phyloP scores from a whole-genome alignment of 768 basidiomycete species.

The Wakefieldia striispora region DNA sequence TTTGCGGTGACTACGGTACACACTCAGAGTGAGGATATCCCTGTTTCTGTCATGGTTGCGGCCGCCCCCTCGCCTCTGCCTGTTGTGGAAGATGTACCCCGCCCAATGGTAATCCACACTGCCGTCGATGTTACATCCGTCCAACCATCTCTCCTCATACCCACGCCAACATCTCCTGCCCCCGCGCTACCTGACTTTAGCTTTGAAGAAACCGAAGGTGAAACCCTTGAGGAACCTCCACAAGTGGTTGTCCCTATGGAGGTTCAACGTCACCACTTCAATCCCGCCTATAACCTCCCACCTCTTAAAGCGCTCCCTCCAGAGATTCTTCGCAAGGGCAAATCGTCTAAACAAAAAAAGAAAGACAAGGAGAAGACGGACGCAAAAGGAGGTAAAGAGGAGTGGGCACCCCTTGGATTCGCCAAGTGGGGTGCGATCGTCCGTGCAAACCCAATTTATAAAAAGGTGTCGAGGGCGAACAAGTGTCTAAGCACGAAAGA shows the following conservation, averaged over 20 bases:
- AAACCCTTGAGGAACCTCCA: constrained; percentile 18
- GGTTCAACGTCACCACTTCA: constrained; percentile 37
- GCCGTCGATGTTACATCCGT: constrained; percentile 28
- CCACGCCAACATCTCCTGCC: constrained; percentile 36
- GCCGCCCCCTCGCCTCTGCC: background rate
- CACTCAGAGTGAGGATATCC: background rate
- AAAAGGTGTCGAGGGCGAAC: constrained; percentile 61
- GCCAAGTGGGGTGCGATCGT: constrained; percentile 74
- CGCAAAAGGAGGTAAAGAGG: constrained; percentile 54
- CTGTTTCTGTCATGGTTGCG: background rate
- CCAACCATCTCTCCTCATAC: constrained; percentile 33
- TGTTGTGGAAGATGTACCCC: constrained; percentile 2
- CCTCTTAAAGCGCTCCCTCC: constrained; percentile 52
- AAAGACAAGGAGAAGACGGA: constrained; percentile 52
- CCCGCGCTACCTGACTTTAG: constrained; percentile 29
- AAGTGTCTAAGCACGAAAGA: constrained; percentile 81
- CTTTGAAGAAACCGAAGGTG: constrained; percentile 32
- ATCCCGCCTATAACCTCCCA: constrained; percentile 53
- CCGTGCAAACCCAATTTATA: constrained; percentile 74
- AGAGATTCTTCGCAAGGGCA: constrained; percentile 52
- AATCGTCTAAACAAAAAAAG: constrained; percentile 47
- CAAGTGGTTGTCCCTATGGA: constrained; percentile 15
- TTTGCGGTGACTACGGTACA: background rate
- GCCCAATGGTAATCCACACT: constrained; percentile 23
- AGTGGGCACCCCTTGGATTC: constrained; percentile 63